Evolutionary conservation across 2,329 filamentous ascomycete species (phyloP), one percentile per base, ranked within the genome.

Genomic region (Clarireedia sp.): DNA sequence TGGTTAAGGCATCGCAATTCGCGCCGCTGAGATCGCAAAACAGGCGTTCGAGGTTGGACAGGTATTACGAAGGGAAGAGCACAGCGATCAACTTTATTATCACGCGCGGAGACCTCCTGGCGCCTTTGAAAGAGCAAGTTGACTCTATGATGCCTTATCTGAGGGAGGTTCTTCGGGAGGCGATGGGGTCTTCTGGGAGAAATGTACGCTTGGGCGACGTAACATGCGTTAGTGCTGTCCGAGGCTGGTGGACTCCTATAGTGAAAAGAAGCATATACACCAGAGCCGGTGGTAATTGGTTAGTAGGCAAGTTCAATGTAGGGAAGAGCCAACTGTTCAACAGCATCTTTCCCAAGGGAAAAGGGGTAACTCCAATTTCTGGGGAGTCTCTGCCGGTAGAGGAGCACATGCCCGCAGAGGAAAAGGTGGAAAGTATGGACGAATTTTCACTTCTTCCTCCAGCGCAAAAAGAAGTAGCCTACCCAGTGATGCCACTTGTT

Each of bases 271-370:
- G 91, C 48, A 90, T 99, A 47, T 91, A 84, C 79, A 74, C 83
- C 44, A 81, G 89, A 48, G 90, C 90, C 3, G 92, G 92, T 4
- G 94, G 85, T 16, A 86, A 88, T 16, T 99, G 94, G 92, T 85
- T 99, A 77, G 87, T 99, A 2, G 94, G 94, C n/a, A 97, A 96
- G 71, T 90, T 90, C 60, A 99, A 99, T 67, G 95, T 97, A 2
- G 95, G 94, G 23, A 99, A 99, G 72, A 97, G 92, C 64, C 86
- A 87, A 66, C 79, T 99, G 2, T 95, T 97, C 58, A 85, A 94
- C 63, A 81, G 84, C 4, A 83, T 96, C 96, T 91, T 65, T 92
- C 95, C 3, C 92, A 87, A 75, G 84, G 83, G 24, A 77, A 75
- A 72, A 57, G 66, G 67, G 56, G 62, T 65, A 2, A 38, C 53